Evolutionary conservation across 2,329 filamentous ascomycete species (phyloP).

Genomic region (Neospermospora avenae): DNA sequence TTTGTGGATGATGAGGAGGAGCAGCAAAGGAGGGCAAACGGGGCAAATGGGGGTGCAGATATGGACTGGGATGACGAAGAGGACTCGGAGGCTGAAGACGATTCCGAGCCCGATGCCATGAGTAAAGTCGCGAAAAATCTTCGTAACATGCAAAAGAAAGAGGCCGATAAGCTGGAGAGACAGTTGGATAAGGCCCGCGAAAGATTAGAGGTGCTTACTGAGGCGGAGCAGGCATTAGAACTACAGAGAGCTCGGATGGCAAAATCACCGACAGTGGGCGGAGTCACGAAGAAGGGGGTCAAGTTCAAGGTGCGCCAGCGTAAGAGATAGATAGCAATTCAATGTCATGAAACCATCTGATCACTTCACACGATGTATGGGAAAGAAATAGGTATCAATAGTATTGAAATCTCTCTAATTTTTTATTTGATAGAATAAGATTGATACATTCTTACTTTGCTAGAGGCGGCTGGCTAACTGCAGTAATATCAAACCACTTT

Average conservation of each 20-base stretch:
- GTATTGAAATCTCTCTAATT: no score
- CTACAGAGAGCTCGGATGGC: conserved; percentile 62
- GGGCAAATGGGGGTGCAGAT: conserved; percentile 27
- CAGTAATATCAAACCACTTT: no score
- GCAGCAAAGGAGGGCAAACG: conserved; percentile 20
- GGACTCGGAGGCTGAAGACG: conserved; percentile 21
- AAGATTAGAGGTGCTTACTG: conserved; percentile 52
- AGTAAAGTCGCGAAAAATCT: conserved; percentile 36
- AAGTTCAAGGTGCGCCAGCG: no score
- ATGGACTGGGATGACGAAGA: conserved; percentile 21
- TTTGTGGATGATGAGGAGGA: no score
- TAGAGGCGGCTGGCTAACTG: no score
- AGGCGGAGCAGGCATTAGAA: conserved; percentile 55
- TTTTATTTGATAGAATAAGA: no score
- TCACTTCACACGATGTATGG: no score
- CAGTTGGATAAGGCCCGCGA: conserved; percentile 49
- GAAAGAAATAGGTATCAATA: no score
- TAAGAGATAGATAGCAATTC: no score
- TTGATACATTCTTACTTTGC: no score
- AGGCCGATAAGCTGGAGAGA: conserved; percentile 47
- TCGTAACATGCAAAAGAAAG: conserved; percentile 42
- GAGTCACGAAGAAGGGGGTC: conserved; percentile 56
- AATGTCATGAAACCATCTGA: no score
- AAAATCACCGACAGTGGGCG: conserved; percentile 60
- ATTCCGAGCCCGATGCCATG: conserved; percentile 25